phyloP scores from a whole-genome alignment of 345 rosid species.

The Gossypium ekmanianum region DNA sequence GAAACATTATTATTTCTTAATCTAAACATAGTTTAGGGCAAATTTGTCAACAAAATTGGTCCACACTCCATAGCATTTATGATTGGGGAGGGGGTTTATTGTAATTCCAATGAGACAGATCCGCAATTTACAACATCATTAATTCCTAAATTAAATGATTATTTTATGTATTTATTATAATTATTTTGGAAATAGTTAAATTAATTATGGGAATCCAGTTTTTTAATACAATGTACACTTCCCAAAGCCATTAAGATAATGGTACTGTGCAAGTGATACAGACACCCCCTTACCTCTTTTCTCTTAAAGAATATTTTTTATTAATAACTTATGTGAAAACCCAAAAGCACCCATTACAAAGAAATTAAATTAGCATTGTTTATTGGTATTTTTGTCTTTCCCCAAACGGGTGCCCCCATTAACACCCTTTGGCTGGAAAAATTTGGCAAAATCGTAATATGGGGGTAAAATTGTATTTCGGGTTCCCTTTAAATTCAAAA shows the following conservation, averaged over 20 bases:
- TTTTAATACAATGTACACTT: constrained; percentile 21
- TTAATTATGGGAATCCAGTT: constrained; percentile 25
- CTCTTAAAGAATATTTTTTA: neutral
- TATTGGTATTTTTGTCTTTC: constrained; percentile 27
- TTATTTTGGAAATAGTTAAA: constrained; percentile 25
- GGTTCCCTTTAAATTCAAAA: too few relatives aligned
- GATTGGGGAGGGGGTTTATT: constrained; percentile 3
- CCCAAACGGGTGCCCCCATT: neutral
- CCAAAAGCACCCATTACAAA: constrained; percentile 12
- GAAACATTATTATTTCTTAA: neutral
- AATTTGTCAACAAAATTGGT: constrained; percentile 1
- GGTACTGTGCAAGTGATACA: constrained; percentile 16
- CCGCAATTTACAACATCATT: constrained; percentile 11
- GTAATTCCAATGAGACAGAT: constrained; percentile 16
- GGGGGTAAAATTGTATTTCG: neutral
- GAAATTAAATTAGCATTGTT: neutral
- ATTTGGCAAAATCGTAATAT: neutral
- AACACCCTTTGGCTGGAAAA: neutral
- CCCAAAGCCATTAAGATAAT: constrained; percentile 33
- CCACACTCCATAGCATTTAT: neutral
- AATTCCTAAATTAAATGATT: constrained; percentile 5
- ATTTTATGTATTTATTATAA: neutral
- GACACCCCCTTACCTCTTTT: constrained; percentile 12
- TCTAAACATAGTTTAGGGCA: constrained; percentile 3
- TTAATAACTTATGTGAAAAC: neutral